A percentile compares a stretch with the other conserved stretches of the same genome.
These are phyloP conservation scores for Aspergillus bombycis DNA, from an alignment of 2,329 filamentous ascomycete genomes.

Conservation along the genomic window DNA sequence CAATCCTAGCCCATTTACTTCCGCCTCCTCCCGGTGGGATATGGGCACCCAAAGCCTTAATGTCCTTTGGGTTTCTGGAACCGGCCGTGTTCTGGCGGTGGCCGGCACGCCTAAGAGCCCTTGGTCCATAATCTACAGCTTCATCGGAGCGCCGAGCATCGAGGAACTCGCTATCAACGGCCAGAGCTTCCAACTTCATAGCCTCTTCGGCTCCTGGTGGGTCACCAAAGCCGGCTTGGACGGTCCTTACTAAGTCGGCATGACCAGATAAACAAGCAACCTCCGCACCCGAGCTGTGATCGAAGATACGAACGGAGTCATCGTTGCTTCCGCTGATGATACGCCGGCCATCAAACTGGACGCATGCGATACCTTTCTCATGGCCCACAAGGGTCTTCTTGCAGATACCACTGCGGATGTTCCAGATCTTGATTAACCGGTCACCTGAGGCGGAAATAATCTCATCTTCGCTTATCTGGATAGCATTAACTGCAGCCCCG, in stretches of 20 bases:
- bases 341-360: slow-evolving; percentile 90
- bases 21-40: slow-evolving; percentile 90
- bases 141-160: slow-evolving; percentile 55
- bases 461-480: slow-evolving; percentile 82
- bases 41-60: slow-evolving; percentile 77
- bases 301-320: slow-evolving; percentile 93
- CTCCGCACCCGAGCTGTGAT: slow-evolving; percentile 80
- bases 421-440: slow-evolving; percentile 91
- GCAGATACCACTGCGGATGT: slow-evolving; percentile 78
- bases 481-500: slow-evolving; percentile 89
- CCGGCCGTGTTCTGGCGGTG: slow-evolving; percentile 66
- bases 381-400: slow-evolving; percentile 81
- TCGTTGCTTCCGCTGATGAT: slow-evolving; percentile 97
- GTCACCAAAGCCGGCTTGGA: slow-evolving; percentile 94
- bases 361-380: slow-evolving; percentile 93
- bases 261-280: slow-evolving; percentile 86
- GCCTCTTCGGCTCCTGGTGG: slow-evolving; percentile 77
- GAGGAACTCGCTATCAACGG: slow-evolving; percentile 74
- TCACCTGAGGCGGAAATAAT: slow-evolving; percentile 96
- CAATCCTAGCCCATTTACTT: slow-evolving; percentile 87
- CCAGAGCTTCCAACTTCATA: slow-evolving; percentile 71
- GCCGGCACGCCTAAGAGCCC: slow-evolving; percentile 56
- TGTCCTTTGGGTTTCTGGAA: slow-evolving; percentile 73
- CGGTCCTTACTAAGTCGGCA: slow-evolving; percentile 81
- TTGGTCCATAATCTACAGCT: slow-evolving; percentile 34